Conservation (phyloP, 495 filamentous ascomycete species). For the Saxispiralis lemnorum region DNA sequence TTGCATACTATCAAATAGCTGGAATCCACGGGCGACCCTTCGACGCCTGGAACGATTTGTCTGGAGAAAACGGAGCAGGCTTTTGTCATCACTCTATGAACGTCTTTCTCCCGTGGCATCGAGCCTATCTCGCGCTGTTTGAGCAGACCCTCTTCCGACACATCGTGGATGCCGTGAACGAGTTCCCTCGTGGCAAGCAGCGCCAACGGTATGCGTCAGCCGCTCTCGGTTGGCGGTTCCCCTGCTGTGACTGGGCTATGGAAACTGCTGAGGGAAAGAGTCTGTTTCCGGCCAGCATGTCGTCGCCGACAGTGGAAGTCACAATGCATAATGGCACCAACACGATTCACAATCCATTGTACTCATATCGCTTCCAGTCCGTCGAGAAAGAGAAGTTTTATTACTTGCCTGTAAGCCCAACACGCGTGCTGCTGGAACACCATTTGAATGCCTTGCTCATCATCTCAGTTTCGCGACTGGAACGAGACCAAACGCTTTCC, state of each 20-base stretch:
- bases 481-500: constrained; percentile 34
- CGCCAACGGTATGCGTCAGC: constrained; percentile 32
- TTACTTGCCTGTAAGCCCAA: constrained; percentile 27
- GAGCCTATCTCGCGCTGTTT: constrained; percentile 48
- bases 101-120: constrained; percentile 55
- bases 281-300: constrained; percentile 33
- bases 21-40: constrained; percentile 49
- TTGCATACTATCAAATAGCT: constrained; percentile 44
- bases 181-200: constrained; percentile 31
- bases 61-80: constrained; percentile 32
- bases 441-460: neutral
- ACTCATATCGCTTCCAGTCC: constrained; percentile 41
- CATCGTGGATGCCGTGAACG: constrained; percentile 33
- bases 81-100: constrained; percentile 47
- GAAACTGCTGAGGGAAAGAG: constrained; percentile 28
- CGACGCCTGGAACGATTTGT: constrained; percentile 39
- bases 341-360: constrained; percentile 43
- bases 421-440: neutral
- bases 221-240: constrained; percentile 39
- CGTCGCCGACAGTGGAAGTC: constrained; percentile 30
- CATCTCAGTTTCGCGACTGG: constrained; percentile 30
- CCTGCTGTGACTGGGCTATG: constrained; percentile 54
- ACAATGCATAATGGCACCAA: constrained; percentile 34
- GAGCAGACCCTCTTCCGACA: constrained; percentile 44
- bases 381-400: constrained; percentile 26